Evolutionary conservation across 495 filamentous ascomycete genomes (phyloP).

Genomic region (Penicillium coffeae): DNA sequence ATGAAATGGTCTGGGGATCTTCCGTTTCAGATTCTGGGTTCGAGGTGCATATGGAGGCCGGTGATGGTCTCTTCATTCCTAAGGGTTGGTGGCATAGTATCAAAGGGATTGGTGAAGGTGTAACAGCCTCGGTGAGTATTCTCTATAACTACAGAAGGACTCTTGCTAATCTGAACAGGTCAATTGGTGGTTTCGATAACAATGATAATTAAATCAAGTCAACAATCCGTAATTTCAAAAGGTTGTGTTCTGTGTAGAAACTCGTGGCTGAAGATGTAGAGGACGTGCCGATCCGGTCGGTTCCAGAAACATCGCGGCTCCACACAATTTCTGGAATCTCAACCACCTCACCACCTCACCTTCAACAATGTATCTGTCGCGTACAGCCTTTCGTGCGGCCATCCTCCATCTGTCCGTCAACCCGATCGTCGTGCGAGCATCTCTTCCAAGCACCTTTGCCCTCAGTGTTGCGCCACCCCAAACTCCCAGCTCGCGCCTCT

Average conservation of each 20-base stretch:
- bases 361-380: slow-evolving; percentile 23
- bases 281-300: slow-evolving; percentile 9
- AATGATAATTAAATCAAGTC: not conserved
- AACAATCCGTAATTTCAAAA: not conserved
- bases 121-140: slow-evolving; percentile 61
- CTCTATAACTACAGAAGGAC: not conserved
- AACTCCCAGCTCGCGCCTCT: slow-evolving; percentile 10
- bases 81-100: slow-evolving; percentile 97
- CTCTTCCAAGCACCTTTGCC: slow-evolving; percentile 6
- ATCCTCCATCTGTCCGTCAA: slow-evolving; percentile 27
- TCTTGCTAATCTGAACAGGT: slow-evolving; percentile 40
- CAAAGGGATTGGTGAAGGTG: slow-evolving; percentile 61
- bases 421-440: slow-evolving; percentile 21
- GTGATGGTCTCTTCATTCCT: slow-evolving; percentile 84
- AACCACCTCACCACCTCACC: slow-evolving; percentile 4
- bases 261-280: too few species aligned
- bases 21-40: slow-evolving; percentile 30
- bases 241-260: not conserved
- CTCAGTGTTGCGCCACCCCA: slow-evolving; percentile 3
- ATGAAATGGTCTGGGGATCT: slow-evolving; percentile 66
- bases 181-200: slow-evolving; percentile 90
- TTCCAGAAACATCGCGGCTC: slow-evolving; percentile 30
- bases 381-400: slow-evolving; percentile 26
- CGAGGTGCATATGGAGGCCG: slow-evolving; percentile 57
- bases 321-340: slow-evolving; percentile 10